Evolutionary conservation across 106 monocot genomes (phyloP).

Genomic region (Dioscorea alata): DNA sequence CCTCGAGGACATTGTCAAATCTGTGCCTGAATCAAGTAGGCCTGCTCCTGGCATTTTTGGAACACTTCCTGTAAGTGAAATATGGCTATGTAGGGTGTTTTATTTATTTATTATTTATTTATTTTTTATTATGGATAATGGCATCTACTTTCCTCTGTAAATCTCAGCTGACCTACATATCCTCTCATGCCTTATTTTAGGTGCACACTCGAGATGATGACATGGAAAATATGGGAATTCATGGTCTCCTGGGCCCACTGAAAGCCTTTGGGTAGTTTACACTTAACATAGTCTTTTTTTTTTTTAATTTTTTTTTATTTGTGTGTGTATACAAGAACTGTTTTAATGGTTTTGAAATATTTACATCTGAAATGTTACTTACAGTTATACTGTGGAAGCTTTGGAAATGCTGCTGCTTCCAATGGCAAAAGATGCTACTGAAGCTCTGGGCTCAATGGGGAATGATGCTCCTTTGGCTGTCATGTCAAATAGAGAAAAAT

Average conservation of each 20-base stretch:
- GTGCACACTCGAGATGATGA: slow-evolving; percentile 38
- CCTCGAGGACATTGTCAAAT: slow-evolving; percentile 64
- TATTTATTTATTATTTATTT: too few species aligned
- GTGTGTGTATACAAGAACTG: neutral
- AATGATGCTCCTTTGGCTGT: slow-evolving; percentile 97
- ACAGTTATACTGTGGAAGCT: slow-evolving; percentile 94
- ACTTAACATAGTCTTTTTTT: neutral
- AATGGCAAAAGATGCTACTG: slow-evolving; percentile 90
- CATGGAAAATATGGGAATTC: slow-evolving; percentile 70
- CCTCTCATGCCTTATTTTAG: slow-evolving; percentile 9
- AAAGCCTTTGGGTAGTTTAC: slow-evolving; percentile 89
- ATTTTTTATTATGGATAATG: neutral
- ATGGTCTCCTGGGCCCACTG: slow-evolving; percentile 71
- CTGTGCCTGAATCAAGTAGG: slow-evolving; percentile 61
- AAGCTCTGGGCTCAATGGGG: slow-evolving; percentile 99
- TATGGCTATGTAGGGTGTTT: neutral
- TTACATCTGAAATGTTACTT: slow-evolving; percentile 1
- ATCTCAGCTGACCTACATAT: neutral
- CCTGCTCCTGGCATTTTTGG: slow-evolving; percentile 48
- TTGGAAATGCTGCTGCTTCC: slow-evolving; percentile 94
- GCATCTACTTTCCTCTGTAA: too few species aligned
- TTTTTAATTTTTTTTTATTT: too few species aligned
- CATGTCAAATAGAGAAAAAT: slow-evolving; percentile 92
- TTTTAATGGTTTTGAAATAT: neutral
- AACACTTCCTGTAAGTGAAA: slow-evolving; percentile 48